phyloP scores from a whole-genome alignment of 768 basidiomycete genomes.

The Lanmaoa rubissima region DNA sequence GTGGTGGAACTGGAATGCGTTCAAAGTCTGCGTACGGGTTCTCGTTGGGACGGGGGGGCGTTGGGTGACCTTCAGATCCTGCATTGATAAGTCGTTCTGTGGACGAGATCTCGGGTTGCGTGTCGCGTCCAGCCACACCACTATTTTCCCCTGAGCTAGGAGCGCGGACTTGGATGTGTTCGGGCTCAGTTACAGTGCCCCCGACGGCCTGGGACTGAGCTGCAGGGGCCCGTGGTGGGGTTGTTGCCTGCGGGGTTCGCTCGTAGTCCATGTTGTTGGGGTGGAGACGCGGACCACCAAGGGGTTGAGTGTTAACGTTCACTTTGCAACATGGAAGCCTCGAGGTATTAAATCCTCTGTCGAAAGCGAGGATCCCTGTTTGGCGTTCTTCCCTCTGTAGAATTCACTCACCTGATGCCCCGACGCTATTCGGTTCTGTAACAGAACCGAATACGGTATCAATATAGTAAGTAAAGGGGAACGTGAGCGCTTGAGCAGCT shows the following conservation, averaged over 20 bases:
- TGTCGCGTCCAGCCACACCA: not conserved
- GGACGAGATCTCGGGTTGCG: not conserved
- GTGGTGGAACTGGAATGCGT: not conserved
- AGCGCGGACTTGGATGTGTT: not conserved
- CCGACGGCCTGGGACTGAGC: not conserved
- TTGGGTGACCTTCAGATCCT: constrained; percentile 4
- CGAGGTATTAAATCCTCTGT: not conserved
- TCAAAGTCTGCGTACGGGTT: constrained; percentile 12
- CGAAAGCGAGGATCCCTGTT: not conserved
- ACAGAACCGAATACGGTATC: too few species aligned
- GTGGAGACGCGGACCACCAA: not conserved
- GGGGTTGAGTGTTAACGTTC: not conserved
- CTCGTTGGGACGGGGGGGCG: not conserved
- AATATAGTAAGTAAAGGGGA: not conserved
- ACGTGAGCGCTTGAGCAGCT: not conserved
- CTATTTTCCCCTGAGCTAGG: not conserved
- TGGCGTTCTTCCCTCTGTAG: not conserved
- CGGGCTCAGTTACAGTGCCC: not conserved
- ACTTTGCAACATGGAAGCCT: not conserved
- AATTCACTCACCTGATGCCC: not conserved
- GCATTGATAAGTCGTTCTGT: constrained; percentile 7
- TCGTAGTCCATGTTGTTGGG: constrained; percentile 17
- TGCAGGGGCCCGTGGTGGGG: not conserved
- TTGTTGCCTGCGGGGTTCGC: not conserved
- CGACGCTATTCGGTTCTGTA: not conserved